These are phyloP conservation scores for Sclerotinia glacialis DNA, from an alignment of 2,329 filamentous ascomycete genomes.

Conservation along the genomic window DNA sequence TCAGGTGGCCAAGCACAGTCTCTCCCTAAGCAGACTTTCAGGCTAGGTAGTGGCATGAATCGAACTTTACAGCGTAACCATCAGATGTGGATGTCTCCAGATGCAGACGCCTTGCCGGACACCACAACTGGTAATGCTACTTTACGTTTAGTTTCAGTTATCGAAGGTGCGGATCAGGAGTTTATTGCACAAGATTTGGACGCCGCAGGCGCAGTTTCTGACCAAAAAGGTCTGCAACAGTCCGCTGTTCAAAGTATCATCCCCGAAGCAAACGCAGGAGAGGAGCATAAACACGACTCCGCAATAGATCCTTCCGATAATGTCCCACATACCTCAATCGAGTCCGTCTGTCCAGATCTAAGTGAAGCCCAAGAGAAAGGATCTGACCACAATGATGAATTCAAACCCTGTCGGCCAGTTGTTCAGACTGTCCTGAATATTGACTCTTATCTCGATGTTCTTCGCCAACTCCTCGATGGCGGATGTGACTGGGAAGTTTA, in stretches of 20 bases:
- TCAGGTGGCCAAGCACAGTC: constrained; percentile 37
- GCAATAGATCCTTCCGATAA: not conserved
- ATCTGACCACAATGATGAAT: not conserved
- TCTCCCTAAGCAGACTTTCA: constrained; percentile 41
- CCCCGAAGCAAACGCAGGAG: not conserved
- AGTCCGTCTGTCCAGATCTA: not conserved
- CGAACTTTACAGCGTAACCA: constrained; percentile 44
- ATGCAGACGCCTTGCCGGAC: constrained; percentile 54
- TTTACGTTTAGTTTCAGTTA: constrained; percentile 34
- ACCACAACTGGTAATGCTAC: constrained; percentile 39
- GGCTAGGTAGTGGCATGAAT: constrained; percentile 33
- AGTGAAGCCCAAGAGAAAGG: not conserved
- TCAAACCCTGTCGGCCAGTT: not conserved
- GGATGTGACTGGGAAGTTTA: constrained; percentile 88
- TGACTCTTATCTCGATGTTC: constrained; percentile 66
- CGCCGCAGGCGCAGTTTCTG: not conserved
- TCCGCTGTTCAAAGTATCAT: not conserved
- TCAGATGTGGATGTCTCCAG: constrained; percentile 58
- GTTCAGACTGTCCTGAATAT: constrained; percentile 31
- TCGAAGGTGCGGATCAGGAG: constrained; percentile 14
- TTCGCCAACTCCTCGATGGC: constrained; percentile 70
- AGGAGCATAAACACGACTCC: not conserved
- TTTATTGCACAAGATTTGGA: constrained; percentile 13
- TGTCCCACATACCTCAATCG: not conserved
- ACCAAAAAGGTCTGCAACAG: not conserved